phyloP scores from a whole-genome alignment of 2,329 filamentous ascomycete species.

The Cytospora piceae region DNA sequence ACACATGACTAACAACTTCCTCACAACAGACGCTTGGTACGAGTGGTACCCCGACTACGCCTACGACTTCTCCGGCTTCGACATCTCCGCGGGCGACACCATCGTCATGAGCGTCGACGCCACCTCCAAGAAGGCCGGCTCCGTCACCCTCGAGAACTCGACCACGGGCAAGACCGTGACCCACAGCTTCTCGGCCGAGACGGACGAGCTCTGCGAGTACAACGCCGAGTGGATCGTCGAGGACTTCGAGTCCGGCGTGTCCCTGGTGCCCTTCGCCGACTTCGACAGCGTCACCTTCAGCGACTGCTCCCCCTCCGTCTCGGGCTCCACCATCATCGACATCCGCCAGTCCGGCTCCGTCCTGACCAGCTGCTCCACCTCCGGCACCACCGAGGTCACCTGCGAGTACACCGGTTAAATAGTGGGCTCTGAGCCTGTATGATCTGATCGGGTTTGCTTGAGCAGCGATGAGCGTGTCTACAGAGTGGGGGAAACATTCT shows the following conservation, averaged over 20 bases:
- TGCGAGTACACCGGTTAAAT: slow-evolving; percentile 41
- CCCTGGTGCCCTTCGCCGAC: slow-evolving; percentile 48
- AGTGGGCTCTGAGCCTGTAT: neutral
- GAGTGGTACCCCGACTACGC: slow-evolving; percentile 63
- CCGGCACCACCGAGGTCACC: slow-evolving; percentile 22
- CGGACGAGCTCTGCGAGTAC: slow-evolving; percentile 50
- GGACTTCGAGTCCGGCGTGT: slow-evolving; percentile 47
- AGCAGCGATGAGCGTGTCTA: neutral
- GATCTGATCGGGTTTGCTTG: neutral
- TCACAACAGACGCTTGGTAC: slow-evolving; percentile 58
- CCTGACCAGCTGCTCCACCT: slow-evolving; percentile 25
- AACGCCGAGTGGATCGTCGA: slow-evolving; percentile 68
- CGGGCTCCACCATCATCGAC: slow-evolving; percentile 46
- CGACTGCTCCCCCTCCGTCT: slow-evolving; percentile 39
- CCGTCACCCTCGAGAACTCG: slow-evolving; percentile 49
- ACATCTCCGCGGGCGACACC: slow-evolving; percentile 26
- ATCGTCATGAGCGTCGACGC: slow-evolving; percentile 38
- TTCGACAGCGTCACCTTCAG: slow-evolving; percentile 51
- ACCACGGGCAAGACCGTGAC: slow-evolving; percentile 54
- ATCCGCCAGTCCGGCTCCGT: slow-evolving; percentile 25
- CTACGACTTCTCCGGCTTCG: slow-evolving; percentile 28
- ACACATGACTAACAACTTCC: neutral
- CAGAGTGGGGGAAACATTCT: neutral
- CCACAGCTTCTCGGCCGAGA: slow-evolving; percentile 51
- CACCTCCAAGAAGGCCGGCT: slow-evolving; percentile 46